Base-by-base conservation (phyloP, 2,329 filamentous ascomycete genomes). In the Fusarium succisae region DNA sequence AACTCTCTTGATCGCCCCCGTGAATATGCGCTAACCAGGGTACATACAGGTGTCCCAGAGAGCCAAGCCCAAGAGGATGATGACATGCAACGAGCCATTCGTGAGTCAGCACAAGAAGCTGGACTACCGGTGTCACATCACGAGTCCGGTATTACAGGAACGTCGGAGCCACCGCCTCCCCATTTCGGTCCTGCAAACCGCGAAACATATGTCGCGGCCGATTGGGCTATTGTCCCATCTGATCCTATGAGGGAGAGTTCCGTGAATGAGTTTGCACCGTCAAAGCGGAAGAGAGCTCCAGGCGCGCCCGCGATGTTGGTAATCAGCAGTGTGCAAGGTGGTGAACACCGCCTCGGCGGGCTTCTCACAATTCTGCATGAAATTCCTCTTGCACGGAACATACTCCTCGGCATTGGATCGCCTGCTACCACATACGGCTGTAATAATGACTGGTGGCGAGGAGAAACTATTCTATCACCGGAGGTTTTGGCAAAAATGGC, bases 371-470 rank as follows among this genome's bases (percentile, higher is more conserved):
- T 92, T 13, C 84, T 89, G 44, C 88, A 91, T 75, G 84, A 87
- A 63, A 91, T 92, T 30, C 90, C 90, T 3, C 80, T 89, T 1
- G 85, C 85, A 2, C 86, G 90, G 59, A 91, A 91, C 72, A 81
- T 87, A 6, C 81, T 92, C 18, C 83, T 92, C 6, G 78, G 81
- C 30, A 82, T 80, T 15, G 86, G 86, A 4, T 61, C 78, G 8
- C 79, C 84, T 10, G 81, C 84, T 6, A 75, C 81, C 4, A 85
- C 82, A 39, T 92, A 91, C 70, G 89, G 90, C 2, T 84, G 87
- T 72, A 85, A 89, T 71, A 82, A 82, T 18, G 86, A 89, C 67
- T 92, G 90, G 90, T 92, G 90, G 90, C 87, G 85, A 70, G 90
- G 90, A 8, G 83, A 86, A 53, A 78, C 83, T 14, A 91, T 91